phyloP scores from a whole-genome alignment of 768 basidiomycete genomes.

The Russula lepida region DNA sequence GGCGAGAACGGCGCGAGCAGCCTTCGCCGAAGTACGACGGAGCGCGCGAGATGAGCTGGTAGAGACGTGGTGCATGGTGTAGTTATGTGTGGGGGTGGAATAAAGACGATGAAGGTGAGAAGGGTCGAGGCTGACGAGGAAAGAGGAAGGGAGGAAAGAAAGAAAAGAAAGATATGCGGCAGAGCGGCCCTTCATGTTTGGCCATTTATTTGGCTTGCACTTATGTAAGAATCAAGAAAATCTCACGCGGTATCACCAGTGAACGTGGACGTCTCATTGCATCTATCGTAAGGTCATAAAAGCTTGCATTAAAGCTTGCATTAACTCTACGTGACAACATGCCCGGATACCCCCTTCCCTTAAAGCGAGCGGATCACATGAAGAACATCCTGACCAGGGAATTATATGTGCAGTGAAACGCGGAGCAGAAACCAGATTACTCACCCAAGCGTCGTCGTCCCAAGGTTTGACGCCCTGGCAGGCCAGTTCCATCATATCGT shows the following conservation, averaged over 20 bases:
- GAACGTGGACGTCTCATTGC: not conserved
- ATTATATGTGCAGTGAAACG: not conserved
- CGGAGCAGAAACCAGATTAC: conserved; percentile 11
- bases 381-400: conserved; percentile 4
- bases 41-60: conserved; percentile 54
- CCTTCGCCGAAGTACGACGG: conserved; percentile 56
- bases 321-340: not conserved
- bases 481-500: conserved; percentile 30
- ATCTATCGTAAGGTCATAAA: not conserved
- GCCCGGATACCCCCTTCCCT: not conserved
- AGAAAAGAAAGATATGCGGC: not conserved
- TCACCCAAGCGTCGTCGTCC: conserved; percentile 37
- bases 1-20: conserved; percentile 42
- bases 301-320: not conserved
- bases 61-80: conserved; percentile 65
- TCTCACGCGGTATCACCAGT: not conserved
- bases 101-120: not conserved
- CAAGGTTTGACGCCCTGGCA: conserved; percentile 37
- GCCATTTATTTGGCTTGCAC: not conserved
- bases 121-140: not conserved
- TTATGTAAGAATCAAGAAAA: not conserved
- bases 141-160: not conserved
- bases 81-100: conserved; percentile 8
- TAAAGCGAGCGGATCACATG: not conserved
- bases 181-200: conserved; percentile 3